Conservation (phyloP, 768 basidiomycete genomes). For the Hericium erinaceus region DNA sequence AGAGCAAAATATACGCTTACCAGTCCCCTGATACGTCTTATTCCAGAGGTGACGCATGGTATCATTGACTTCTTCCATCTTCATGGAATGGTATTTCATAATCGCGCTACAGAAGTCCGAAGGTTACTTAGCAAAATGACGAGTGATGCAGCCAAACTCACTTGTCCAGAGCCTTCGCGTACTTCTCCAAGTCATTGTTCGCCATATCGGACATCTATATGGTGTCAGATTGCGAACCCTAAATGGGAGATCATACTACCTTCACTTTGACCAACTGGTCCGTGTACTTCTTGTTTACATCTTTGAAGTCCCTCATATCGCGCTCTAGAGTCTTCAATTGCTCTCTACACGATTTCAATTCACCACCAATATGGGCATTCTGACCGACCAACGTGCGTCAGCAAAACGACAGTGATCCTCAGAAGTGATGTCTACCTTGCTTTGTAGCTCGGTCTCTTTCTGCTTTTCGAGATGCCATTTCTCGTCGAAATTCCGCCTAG, state of each 20-base stretch:
- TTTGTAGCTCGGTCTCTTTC: conserved; percentile 63
- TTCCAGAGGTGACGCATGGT: conserved; percentile 97
- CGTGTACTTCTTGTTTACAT: conserved; percentile 77
- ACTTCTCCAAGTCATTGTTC: conserved; percentile 94
- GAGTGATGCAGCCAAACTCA: conserved; percentile 27
- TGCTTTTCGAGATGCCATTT: conserved; percentile 65
- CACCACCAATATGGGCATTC: conserved; percentile 78
- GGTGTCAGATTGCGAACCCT: neutral
- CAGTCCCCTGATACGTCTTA: conserved; percentile 97
- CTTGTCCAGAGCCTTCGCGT: conserved; percentile 96
- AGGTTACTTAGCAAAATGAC: conserved; percentile 3
- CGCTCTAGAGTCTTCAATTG: conserved; percentile 56
- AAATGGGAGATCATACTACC: conserved; percentile 32
- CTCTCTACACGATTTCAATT: conserved; percentile 62
- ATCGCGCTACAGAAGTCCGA: conserved; percentile 58
- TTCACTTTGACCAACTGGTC: conserved; percentile 93
- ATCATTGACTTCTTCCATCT: conserved; percentile 99
- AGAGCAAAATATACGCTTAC: conserved; percentile 30
- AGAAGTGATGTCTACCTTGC: conserved; percentile 38
- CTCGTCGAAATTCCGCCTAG: conserved; percentile 76
- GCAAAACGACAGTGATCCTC: neutral
- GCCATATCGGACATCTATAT: conserved; percentile 93
- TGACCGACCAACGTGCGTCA: conserved; percentile 20
- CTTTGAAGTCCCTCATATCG: conserved; percentile 80
- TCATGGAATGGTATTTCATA: conserved; percentile 94